Evolutionary conservation across 1,139 yeast species (phyloP).

Genomic region (Pichia sp.): DNA sequence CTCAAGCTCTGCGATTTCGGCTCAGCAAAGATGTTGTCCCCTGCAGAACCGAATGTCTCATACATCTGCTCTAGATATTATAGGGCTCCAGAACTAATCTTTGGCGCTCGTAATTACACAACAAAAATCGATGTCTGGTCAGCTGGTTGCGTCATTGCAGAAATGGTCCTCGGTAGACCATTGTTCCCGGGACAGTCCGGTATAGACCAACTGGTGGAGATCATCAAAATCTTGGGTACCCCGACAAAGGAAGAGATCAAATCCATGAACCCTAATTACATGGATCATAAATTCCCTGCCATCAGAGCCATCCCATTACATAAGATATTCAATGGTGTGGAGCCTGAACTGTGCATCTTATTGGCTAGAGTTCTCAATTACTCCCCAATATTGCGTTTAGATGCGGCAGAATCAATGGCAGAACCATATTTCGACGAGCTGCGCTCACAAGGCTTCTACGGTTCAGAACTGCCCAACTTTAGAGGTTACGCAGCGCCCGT

Average conservation of each 20-base stretch:
- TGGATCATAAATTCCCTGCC: constrained; percentile 96
- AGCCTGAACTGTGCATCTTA: constrained; percentile 56
- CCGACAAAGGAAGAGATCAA: constrained; percentile 90
- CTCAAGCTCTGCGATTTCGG: constrained; percentile 96
- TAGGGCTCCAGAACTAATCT: constrained; percentile 86
- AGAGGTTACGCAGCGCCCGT: constrained; percentile 19
- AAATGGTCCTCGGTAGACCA: constrained; percentile 89
- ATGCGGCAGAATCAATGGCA: constrained; percentile 61
- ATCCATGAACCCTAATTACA: constrained; percentile 94
- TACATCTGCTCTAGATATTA: constrained; percentile 95
- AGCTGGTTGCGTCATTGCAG: constrained; percentile 98
- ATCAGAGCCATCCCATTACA: constrained; percentile 88
- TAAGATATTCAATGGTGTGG: constrained; percentile 68
- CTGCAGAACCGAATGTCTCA: constrained; percentile 89
- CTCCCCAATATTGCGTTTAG: constrained; percentile 64
- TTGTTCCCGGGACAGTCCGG: constrained; percentile 97
- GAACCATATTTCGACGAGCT: constrained; percentile 76
- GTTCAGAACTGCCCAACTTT: constrained; percentile 21
- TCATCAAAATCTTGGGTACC: constrained; percentile 91
- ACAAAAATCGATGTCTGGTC: constrained; percentile 98
- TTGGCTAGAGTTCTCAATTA: constrained; percentile 60
- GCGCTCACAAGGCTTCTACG: constrained; percentile 39
- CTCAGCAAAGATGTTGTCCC: constrained; percentile 89
- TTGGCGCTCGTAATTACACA: constrained; percentile 58
- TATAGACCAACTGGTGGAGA: constrained; percentile 94